Base-by-base conservation (phyloP, 306 rosid species). In the Medicago arabica region DNA sequence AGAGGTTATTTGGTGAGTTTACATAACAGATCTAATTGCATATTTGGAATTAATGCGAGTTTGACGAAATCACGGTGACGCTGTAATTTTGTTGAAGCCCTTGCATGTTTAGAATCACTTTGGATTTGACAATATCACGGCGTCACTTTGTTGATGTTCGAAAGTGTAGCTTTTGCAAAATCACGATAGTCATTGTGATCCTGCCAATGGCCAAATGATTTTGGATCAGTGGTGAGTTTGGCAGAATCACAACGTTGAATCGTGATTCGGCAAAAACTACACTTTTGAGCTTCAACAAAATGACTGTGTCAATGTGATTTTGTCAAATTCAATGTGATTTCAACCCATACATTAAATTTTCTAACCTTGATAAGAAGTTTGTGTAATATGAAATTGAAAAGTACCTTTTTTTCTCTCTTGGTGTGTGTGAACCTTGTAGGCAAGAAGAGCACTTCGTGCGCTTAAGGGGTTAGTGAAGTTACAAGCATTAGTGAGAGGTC, bases 401-500 rank as follows among this genome's bases (percentile, higher is more conserved):
- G 44, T 61, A 31, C 12, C 21, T 34, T 9, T 75, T 69, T 75
- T 71, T 15, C 3, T 46, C 36, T 61, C 16, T 67, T 17, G 46
- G 41, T 46, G n/a, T 67, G 38, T 21, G 17, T 68, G 21, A n/a
- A 50, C 2, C 0, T 67, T 78, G 18, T 50, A 92, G 99, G 99
- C 97, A 16, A 92, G 97, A 86, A 92, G 99, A 71, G 99, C 99
- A 4, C 90, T 90, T 46, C 82, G 93, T 9, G 99, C 99, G 18
- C 90, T 95, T 0, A 95, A 90, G 76, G 99, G 99, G 25, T 61
- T 95, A 13, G 99, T 95, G 81, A 95, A 95, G 87, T 81, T 95
- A 86, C 99, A 95, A 79, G 99, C 99, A 12, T 76, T 95, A 44
- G 99, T 95, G 71, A 89, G 98, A 47, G 99, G 99, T 9, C 97